Base-by-base conservation (phyloP, 1,139 yeast genomes). In the Pichia sp. region DNA sequence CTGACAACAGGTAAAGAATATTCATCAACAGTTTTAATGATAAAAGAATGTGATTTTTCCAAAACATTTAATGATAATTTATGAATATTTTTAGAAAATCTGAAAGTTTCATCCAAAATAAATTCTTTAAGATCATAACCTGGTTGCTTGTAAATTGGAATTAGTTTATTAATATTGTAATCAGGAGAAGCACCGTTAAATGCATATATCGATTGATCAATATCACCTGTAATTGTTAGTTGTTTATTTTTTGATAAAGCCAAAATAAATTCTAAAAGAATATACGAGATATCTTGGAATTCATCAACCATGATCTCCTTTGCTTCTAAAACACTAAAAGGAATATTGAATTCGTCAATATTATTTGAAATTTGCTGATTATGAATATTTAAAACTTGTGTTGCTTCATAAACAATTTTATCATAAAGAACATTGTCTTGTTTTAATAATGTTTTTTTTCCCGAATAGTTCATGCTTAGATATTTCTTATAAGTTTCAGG, bases 191-290 rank as follows among this genome's bases (percentile, higher is more conserved):
- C 69, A 0, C 87, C 87, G 32, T 81, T 57, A 58, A 83, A 84
- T 28, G 71, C 78, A 58, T 81, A 85, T 24, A 85, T 80, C 43
- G 84, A 74, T 60, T 85, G 95, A 57, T 80, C 71, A 1, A 80
- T 77, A 60, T 85, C 95, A 1, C 94, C 94, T 2, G 87, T 84
- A 24, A 83, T 64, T 0, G 83, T 74, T 16, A 85, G 55, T 57
- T 81, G 87, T 42, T 74, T 71, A 1, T 55, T 53, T 6, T 49
- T 50, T 0, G 68, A 51, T 1, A 82, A 59, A 1, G 60, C 55
- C 38, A 64, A 58, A 4, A 82, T 61, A 6, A 84, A 59, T 11
- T 68, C 65, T 39, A 76, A 58, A 26, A 82, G 65, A n/a, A 67
- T 68, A 0, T 72, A 70, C 51, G 79, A 74, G 62, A 82, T 70